These are phyloP conservation scores for Graphilbum sp. DNA, from an alignment of 2,329 filamentous ascomycete genomes.

Conservation along the genomic window DNA sequence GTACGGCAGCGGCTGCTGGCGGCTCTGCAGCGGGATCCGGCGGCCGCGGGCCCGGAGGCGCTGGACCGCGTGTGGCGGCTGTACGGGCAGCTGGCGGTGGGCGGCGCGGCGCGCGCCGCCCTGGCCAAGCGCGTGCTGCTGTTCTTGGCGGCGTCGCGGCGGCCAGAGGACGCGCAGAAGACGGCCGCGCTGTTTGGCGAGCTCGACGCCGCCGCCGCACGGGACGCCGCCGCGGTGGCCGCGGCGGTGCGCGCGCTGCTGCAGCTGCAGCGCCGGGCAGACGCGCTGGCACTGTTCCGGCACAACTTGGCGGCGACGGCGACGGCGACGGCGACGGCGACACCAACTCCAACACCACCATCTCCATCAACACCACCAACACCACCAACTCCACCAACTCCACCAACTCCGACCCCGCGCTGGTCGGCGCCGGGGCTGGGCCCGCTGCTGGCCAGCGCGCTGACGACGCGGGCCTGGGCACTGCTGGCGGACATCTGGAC, in stretches of 20 bases:
- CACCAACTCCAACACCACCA: no score
- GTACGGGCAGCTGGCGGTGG: conserved; percentile 21
- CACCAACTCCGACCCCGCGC: not conserved
- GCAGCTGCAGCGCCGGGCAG: conserved; percentile 19
- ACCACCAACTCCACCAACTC: no score
- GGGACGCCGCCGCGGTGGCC: conserved; percentile 23
- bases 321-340: no score
- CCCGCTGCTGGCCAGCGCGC: conserved; percentile 23
- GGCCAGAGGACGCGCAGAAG: conserved; percentile 27
- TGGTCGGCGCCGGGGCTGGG: conserved; percentile 22
- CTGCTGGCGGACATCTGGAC: conserved; percentile 20
- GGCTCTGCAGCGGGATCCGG: not conserved
- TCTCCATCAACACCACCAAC: no score
- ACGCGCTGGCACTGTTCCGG: conserved; percentile 24
- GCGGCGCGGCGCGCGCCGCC: conserved; percentile 10
- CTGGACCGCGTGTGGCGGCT: conserved; percentile 27
- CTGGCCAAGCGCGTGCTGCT: conserved; percentile 19
- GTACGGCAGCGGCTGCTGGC: not conserved
- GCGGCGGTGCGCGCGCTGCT: conserved; percentile 26
- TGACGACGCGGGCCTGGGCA: conserved; percentile 21
- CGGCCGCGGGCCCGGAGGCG: not conserved
- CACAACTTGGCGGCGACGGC: no score
- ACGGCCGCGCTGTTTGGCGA: conserved; percentile 27
- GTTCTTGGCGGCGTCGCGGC: conserved; percentile 25
- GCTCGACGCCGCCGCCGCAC: conserved; percentile 17